Evolutionary conservation across 2,329 filamentous ascomycete species (phyloP).

Genomic region (Thelonectria discophora): DNA sequence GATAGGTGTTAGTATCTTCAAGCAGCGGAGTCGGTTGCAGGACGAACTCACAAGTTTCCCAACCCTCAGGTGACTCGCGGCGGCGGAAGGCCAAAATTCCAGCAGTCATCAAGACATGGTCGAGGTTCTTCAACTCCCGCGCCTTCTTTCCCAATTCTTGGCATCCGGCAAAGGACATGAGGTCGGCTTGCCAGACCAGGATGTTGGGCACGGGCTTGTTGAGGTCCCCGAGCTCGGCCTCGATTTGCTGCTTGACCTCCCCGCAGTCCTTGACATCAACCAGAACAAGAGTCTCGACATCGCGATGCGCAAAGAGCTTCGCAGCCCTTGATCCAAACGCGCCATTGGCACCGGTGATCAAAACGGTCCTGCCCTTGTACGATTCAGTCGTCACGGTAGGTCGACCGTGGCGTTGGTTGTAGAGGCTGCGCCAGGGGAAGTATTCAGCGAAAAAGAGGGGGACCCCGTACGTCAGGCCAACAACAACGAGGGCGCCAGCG

Average conservation of each 20-base stretch:
- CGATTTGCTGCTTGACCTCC: constrained; percentile 46
- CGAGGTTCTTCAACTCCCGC: constrained; percentile 41
- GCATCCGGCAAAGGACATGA: constrained; percentile 49
- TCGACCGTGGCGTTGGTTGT: constrained; percentile 45
- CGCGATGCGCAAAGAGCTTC: constrained; percentile 47
- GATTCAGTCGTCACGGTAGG: constrained; percentile 48
- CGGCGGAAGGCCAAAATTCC: constrained; percentile 50
- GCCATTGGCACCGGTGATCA: constrained; percentile 49
- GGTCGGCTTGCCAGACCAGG: constrained; percentile 49
- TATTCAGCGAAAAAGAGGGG: constrained; percentile 47
- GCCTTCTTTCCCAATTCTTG: constrained; percentile 44
- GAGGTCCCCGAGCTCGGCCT: constrained; percentile 40
- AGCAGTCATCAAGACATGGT: constrained; percentile 50
- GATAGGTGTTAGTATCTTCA: background rate
- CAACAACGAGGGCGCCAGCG: constrained; percentile 29
- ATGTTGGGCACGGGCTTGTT: constrained; percentile 44
- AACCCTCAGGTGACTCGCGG: constrained; percentile 49
- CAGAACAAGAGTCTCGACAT: constrained; percentile 48
- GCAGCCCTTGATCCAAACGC: constrained; percentile 49
- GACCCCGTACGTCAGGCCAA: constrained; percentile 41
- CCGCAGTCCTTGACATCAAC: constrained; percentile 48
- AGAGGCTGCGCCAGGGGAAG: constrained; percentile 47
- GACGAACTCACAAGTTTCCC: constrained; percentile 47
- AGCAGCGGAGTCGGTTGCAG: background rate
- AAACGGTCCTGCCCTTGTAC: constrained; percentile 47